These are phyloP conservation scores for Talaromyces sp. DNA, from an alignment of 2,329 filamentous ascomycete species.

Conservation along the genomic window DNA sequence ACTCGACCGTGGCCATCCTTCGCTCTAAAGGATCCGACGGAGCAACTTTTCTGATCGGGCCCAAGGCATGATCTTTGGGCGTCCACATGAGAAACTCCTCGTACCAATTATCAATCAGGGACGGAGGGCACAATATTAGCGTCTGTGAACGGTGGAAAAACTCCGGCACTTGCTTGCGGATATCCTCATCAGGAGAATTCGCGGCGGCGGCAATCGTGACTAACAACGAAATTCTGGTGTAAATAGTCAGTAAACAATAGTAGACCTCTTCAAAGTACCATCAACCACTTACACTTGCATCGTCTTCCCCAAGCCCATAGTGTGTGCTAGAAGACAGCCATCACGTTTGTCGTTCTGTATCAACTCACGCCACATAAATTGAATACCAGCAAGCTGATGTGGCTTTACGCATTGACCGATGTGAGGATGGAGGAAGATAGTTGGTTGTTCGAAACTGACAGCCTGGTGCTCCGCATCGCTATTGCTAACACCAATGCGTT, in stretches of 20 bases:
- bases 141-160: conserved; percentile 62
- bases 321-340: conserved; percentile 81
- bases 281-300: conserved; percentile 67
- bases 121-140: conserved; percentile 72
- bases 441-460: conserved; percentile 47
- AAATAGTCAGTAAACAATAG: conserved; percentile 15
- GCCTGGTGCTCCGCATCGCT: conserved; percentile 47
- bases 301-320: conserved; percentile 90
- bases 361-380: conserved; percentile 86
- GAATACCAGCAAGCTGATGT: conserved; percentile 78
- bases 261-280: background rate
- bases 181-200: conserved; percentile 55
- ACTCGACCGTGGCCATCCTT: conserved; percentile 51
- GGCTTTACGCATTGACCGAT: conserved; percentile 69
- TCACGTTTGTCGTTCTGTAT: conserved; percentile 62
- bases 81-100: conserved; percentile 75
- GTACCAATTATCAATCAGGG: conserved; percentile 76
- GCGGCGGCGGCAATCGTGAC: conserved; percentile 69
- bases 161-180: conserved; percentile 67
- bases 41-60: conserved; percentile 58
- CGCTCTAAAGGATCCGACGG: conserved; percentile 31
- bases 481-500: conserved; percentile 34
- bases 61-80: conserved; percentile 54
- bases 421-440: conserved; percentile 57
- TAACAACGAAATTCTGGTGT: conserved; percentile 67